Conservation (phyloP, 225 moss, liverwort and hornwort species). For the Polytrichum formosum region DNA sequence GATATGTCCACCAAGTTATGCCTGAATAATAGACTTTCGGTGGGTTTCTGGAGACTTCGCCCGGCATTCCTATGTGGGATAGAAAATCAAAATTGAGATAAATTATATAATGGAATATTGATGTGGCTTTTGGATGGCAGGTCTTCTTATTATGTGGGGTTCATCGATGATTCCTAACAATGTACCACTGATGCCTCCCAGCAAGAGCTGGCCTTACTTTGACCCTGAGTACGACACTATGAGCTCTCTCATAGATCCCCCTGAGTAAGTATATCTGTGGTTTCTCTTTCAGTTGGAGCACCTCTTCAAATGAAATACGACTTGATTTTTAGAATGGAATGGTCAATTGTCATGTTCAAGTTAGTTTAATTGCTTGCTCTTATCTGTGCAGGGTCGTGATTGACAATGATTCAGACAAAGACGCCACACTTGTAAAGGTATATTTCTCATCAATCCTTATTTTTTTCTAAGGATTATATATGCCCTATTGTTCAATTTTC, state of each 20-base stretch:
- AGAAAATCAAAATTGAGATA: too few relatives aligned
- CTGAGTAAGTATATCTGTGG: slow-evolving; percentile 24
- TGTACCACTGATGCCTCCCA: slow-evolving; percentile 31
- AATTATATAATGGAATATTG: too few relatives aligned
- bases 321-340: too few relatives aligned
- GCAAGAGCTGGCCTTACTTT: slow-evolving; percentile 53
- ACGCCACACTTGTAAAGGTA: slow-evolving; percentile 58
- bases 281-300: too few relatives aligned
- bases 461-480: too few relatives aligned
- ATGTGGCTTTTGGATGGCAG: neutral
- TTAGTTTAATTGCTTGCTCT: neutral
- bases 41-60: too few relatives aligned
- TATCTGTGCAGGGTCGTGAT: slow-evolving; percentile 40
- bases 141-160: slow-evolving; percentile 27
- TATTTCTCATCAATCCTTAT: neutral
- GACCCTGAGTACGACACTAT: slow-evolving; percentile 59
- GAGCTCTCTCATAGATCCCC: slow-evolving; percentile 53
- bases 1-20: too few relatives aligned
- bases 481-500: too few relatives aligned
- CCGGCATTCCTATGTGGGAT: too few relatives aligned
- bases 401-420: slow-evolving; percentile 40
- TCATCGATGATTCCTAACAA: slow-evolving; percentile 31
- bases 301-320: too few relatives aligned
- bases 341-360: too few relatives aligned
- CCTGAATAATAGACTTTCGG: too few relatives aligned